Percentiles rank a stretch among this genome's conserved stretches.
phyloP scores from a whole-genome alignment of 192 early-diverging fungal species.

The Rhizoclosmatium globosum region DNA sequence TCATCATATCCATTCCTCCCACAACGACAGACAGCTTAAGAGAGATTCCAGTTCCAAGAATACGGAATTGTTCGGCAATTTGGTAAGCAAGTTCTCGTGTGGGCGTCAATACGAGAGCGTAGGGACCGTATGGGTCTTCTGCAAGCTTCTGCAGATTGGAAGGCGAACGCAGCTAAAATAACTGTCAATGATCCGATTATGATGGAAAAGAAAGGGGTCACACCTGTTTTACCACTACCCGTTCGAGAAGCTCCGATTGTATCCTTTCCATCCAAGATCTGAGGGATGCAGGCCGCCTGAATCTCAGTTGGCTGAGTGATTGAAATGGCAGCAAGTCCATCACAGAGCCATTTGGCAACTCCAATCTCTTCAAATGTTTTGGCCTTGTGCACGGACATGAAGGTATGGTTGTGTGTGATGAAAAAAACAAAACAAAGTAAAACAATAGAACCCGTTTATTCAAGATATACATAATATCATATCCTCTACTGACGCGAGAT shows the following conservation, averaged over 20 bases:
- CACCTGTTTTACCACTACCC: conserved; percentile 90
- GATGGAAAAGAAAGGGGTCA: not conserved
- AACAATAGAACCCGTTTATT: not conserved
- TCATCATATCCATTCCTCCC: conserved; percentile 87
- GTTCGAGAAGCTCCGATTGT: conserved; percentile 91
- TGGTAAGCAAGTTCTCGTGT: conserved; percentile 93
- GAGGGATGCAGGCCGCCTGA: conserved; percentile 85
- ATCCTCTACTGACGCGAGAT: not conserved
- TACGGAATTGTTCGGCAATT: conserved; percentile 97
- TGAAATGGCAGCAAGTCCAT: conserved; percentile 82
- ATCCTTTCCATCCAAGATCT: conserved; percentile 66
- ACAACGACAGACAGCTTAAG: conserved; percentile 87
- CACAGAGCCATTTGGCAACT: conserved; percentile 81
- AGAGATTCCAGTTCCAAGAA: conserved; percentile 87
- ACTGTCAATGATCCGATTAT: not conserved
- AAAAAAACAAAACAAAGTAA: not conserved
- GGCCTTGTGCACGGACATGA: not conserved
- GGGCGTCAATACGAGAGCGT: conserved; percentile 77
- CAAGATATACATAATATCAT: not conserved
- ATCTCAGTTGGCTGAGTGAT: conserved; percentile 92
- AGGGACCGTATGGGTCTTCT: conserved; percentile 96
- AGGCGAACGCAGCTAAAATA: conserved; percentile 88
- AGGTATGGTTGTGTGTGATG: not conserved
- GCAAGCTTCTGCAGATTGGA: conserved; percentile 95
- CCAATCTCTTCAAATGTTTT: conserved; percentile 76